A percentile compares a stretch with the other conserved stretches of the same genome.
Evolutionary conservation across 345 rosid species (phyloP).

Genomic region (Sapria himalayana): DNA sequence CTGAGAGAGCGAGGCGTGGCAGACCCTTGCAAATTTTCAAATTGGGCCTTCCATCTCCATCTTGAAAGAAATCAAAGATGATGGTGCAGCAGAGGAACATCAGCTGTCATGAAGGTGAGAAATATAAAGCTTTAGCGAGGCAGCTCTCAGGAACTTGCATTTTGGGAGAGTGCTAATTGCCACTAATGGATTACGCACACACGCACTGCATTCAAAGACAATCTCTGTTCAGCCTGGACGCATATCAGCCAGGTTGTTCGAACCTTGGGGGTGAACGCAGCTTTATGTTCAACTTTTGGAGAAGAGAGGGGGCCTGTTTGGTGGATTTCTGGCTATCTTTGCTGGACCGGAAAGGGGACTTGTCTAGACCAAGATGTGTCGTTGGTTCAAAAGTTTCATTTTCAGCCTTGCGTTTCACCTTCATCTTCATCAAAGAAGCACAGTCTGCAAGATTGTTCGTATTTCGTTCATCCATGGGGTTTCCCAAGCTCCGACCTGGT

Average conservation of each 20-base stretch:
- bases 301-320: conserved; percentile 13
- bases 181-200: too few species aligned
- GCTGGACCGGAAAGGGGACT: conserved; percentile 9
- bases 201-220: too few species aligned
- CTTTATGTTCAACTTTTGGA: conserved; percentile 17
- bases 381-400: conserved; percentile 22
- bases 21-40: too few species aligned
- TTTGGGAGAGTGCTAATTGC: too few species aligned
- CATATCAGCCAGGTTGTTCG: conserved; percentile 26
- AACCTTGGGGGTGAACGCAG: conserved; percentile 18
- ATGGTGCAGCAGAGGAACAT: too few species aligned
- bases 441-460: conserved; percentile 16
- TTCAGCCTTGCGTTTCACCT: conserved; percentile 38
- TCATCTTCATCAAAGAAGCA: conserved; percentile 26
- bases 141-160: too few species aligned
- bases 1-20: too few species aligned
- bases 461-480: conserved; percentile 25
- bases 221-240: too few species aligned
- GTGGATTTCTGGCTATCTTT: conserved; percentile 18
- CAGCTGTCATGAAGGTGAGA: too few species aligned
- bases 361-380: conserved; percentile 16
- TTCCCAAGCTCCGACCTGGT: conserved; percentile 23
- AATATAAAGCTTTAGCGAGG: too few species aligned
- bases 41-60: too few species aligned
- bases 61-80: too few species aligned